Percentiles rank a stretch among this genome's conserved stretches.
Conservation (phyloP, 257 asterid genomes). For the Lantana camara region DNA sequence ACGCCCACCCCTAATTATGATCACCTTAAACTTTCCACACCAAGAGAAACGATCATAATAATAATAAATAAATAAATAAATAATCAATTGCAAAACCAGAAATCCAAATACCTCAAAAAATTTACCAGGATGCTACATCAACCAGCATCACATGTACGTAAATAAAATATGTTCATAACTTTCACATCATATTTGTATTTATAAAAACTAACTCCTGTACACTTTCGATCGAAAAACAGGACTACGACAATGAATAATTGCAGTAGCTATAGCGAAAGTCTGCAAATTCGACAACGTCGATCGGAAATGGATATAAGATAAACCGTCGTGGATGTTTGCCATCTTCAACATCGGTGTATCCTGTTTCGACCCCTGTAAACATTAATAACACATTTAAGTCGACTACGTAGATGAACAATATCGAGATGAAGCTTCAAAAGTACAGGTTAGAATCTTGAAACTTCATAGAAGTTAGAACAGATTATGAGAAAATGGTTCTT, state of each 20-base stretch:
- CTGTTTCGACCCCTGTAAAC: slow-evolving; percentile 73
- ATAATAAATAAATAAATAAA: no score
- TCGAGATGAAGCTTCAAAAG: not conserved
- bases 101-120: slow-evolving; percentile 1
- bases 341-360: slow-evolving; percentile 64
- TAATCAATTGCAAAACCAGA: no score
- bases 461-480: not conserved
- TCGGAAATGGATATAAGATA: slow-evolving; percentile 74
- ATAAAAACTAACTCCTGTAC: slow-evolving; percentile 52
- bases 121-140: not conserved
- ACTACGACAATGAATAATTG: slow-evolving; percentile 69
- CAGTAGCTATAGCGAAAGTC: slow-evolving; percentile 76
- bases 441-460: not conserved
- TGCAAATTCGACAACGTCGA: slow-evolving; percentile 74
- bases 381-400: not conserved
- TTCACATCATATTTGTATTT: slow-evolving; percentile 1
- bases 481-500: not conserved
- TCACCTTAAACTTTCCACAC: no score
- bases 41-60: no score
- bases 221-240: slow-evolving; percentile 52
- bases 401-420: not conserved
- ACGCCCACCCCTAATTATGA: no score
- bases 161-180: not conserved
- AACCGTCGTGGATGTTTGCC: slow-evolving; percentile 69
- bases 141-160: not conserved